These are phyloP conservation scores for Rutstroemia sydowiana DNA, from an alignment of 2,329 filamentous ascomycete species.

Conservation along the genomic window DNA sequence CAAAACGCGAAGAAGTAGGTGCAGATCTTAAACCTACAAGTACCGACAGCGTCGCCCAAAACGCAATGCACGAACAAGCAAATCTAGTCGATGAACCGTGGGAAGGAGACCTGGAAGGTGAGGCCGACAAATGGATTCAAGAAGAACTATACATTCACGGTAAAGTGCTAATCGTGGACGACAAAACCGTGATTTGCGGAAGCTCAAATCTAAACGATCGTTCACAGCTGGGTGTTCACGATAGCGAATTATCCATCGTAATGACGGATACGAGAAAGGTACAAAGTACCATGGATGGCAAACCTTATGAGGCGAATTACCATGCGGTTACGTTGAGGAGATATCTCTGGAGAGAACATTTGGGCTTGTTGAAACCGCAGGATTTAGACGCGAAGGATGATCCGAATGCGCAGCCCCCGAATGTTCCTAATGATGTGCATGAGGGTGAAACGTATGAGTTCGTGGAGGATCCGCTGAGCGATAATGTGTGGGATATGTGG, in stretches of 20 bases:
- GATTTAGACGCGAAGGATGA: slow-evolving; percentile 59
- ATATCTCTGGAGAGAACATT: slow-evolving; percentile 83
- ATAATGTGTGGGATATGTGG: slow-evolving; percentile 64
- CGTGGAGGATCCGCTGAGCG: slow-evolving; percentile 64
- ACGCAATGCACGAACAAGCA: slow-evolving; percentile 69
- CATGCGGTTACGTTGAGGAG: slow-evolving; percentile 76
- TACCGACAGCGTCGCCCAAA: slow-evolving; percentile 56
- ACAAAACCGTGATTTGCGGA: slow-evolving; percentile 76
- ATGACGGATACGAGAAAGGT: slow-evolving; percentile 75
- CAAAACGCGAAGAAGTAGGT: slow-evolving; percentile 33
- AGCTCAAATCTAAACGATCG: slow-evolving; percentile 91
- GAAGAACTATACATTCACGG: slow-evolving; percentile 95
- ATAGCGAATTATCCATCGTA: slow-evolving; percentile 84
- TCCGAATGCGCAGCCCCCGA: slow-evolving; percentile 66
- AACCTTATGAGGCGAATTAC: slow-evolving; percentile 68
- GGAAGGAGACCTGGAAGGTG: slow-evolving; percentile 65
- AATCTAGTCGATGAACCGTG: slow-evolving; percentile 63
- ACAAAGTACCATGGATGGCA: slow-evolving; percentile 68
- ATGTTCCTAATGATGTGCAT: slow-evolving; percentile 59
- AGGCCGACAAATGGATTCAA: slow-evolving; percentile 84
- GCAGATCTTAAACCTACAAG: slow-evolving; percentile 20
- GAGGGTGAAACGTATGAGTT: slow-evolving; percentile 55
- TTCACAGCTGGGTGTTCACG: slow-evolving; percentile 78
- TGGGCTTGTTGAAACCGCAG: slow-evolving; percentile 73
- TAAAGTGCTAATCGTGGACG: slow-evolving; percentile 85